Evolutionary conservation across 192 early-diverging fungal genomes (phyloP).

Genomic region (Gamsiella multidivaricata): DNA sequence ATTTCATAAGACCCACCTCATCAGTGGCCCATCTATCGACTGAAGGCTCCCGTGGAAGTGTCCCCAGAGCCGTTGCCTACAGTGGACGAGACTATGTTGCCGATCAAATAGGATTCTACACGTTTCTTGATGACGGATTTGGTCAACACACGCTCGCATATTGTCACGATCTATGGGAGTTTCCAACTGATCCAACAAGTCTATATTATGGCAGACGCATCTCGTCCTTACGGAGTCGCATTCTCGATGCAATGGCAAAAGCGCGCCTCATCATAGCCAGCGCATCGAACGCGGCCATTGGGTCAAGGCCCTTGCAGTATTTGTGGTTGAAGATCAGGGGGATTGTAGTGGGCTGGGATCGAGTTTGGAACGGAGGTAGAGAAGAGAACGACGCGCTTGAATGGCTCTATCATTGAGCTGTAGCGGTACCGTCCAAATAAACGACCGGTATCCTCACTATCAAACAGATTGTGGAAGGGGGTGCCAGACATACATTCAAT

Average conservation of each 20-base stretch:
- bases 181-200: not conserved
- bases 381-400: not conserved
- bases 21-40: not conserved
- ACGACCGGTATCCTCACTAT: too few species aligned
- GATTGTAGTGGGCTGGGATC: not conserved
- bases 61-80: not conserved
- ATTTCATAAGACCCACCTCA: not conserved
- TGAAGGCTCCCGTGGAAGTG: too few species aligned
- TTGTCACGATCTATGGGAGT: slow-evolving; percentile 27
- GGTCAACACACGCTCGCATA: slow-evolving; percentile 17
- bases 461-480: too few species aligned
- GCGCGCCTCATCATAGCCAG: not conserved
- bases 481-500: too few species aligned
- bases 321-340: not conserved
- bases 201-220: not conserved
- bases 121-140: slow-evolving; percentile 17
- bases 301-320: not conserved
- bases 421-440: too few species aligned
- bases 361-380: not conserved
- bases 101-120: slow-evolving; percentile 21
- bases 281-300: not conserved
- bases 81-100: slow-evolving; percentile 23
- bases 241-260: not conserved
- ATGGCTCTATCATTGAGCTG: slow-evolving; percentile 4
- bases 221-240: not conserved